Base-by-base conservation (phyloP, 192 early-diverging fungal genomes). In the Backusella tuberculispora region DNA sequence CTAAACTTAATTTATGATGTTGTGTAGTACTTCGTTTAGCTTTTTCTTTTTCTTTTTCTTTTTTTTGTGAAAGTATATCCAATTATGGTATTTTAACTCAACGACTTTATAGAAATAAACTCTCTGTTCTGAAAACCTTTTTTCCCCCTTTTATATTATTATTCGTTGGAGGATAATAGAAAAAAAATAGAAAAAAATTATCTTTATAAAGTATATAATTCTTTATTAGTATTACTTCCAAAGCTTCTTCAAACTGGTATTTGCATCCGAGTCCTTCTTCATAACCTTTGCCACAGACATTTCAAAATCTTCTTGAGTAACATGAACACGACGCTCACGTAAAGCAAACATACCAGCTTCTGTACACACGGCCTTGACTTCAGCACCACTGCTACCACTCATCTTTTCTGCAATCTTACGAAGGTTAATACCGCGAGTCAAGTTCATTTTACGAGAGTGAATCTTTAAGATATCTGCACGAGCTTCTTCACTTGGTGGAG, bases 301-400 rank as follows among this genome's bases (percentile, higher is more conserved):
- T 82, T 99, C 98, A 89, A 99, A 99, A 85, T 99, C 98, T 83
- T 99, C 97, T 81, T 99, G 98, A 10, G 96, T 99, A 12, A 99
- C 98, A 78, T 99, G 98, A 64, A 99, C 97, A 74, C 98, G 90
- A 47, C 98, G 90, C 85, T 99, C 98, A 69, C 94, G 89, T 44
- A 96, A 84, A 19, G 94, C 94, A 78, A 94, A 96, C 94, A 94
- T 95, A 79, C 93, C 93, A 12, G 93, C 94, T 76, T 95, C 94
- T 44, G 94, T 94, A 79, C 94, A 95, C 40, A 94, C 92, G 66
- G 90, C 94, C 69, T 95, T 95, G 77, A 95, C 94, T 76, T 95
- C 94, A 13, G 94, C 94, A 73, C 94, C 94, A 81, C 92, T 95
- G 67, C 91, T 92, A 43, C 93, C 93, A 37, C 84, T 86, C 93